Base-by-base conservation (phyloP, 805 yeast species). In the Lachancea meyersii region DNA sequence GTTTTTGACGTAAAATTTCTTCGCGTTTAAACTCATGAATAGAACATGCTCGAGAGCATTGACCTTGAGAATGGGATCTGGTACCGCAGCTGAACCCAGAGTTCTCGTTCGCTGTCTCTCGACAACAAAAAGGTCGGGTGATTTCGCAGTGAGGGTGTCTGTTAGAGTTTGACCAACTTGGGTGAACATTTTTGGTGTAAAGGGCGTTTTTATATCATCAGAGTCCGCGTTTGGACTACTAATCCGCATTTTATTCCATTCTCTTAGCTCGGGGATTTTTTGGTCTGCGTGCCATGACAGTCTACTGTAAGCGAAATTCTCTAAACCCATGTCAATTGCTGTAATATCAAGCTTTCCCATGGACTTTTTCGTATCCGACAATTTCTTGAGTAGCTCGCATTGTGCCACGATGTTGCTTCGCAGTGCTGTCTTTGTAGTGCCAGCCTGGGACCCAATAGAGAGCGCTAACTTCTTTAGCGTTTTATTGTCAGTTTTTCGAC, bases 21-120 rank as follows among this genome's bases (percentile, higher is more conserved):
- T 31, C 27, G 27, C 17, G 13, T 38, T 30, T 11, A 57, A 31
- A 14, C 48, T 46, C 5, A 54, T 48, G 38, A 35, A 60, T 1
- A 61, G 45, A 7, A 60, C 35, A 26, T 61, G 61, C 51, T 80
- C 86, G 26, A 80, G 51, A 18, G 77, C 67, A 43, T 77, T 79
- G 4, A 76, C 71, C 39, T 71, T 68, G 22, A 79, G 54, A 3
- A 79, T 70, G 43, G 71, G 69, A 42, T 78, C 81, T 4, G 75
- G 61, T 1, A 80, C 71, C 14, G 56, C 58, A 9, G 66, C 62
- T 1, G 73, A 63, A 0, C 80, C 74, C 48, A 60, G 60, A 0
- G 77, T 67, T 38, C 85, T 64, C 31, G 72, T 64, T 31, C 86
- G 52, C 54, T 80, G 86, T 44, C 77, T 53, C 51, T 80, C 86